Evolutionary conservation across 495 filamentous ascomycete genomes (phyloP), one percentile per base, ranked within the genome.

Genomic region (Hypomontagnella submonticulosa): DNA sequence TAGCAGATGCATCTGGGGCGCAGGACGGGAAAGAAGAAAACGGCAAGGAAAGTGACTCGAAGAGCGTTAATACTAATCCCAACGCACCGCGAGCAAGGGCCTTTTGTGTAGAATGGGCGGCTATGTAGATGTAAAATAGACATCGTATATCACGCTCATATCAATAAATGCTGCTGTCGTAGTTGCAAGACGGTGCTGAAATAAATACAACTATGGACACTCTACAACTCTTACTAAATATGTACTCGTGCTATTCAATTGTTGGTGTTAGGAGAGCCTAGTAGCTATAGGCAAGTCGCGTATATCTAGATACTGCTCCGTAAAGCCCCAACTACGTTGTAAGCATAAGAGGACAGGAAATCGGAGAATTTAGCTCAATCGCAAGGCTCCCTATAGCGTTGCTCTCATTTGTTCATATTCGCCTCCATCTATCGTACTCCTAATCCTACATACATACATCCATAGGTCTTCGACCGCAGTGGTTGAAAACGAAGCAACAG

Each of bases 61-160:
- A 49, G 16, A 38, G 10, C 2, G 7, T 67, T 64, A 18, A 34
- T 8, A 46, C 47, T 12, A 68, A 65, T 19, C 64, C 64, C 4
- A 55, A 59, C 2, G 68, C 68, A 19, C 68, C 68, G 44, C 47
- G 27, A 12, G 86, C 90, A 4, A 83, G 90, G 46, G 83, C 87
- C 0, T 94, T 93, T 71, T 90, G 86, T 69, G 83, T 94, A 63
- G 91, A 94, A 72, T 94, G 91, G 91, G 90, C 88, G 41, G 90
- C 89, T 20, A 93, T 94, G 89, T 94, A 80, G 66, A 34, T 42
- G 33, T 15, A 34, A n/a, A n/a, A n/a, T n/a, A n/a, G n/a, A n/a
- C n/a, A n/a, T n/a, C n/a, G n/a, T n/a, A n/a, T n/a, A n/a, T n/a
- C n/a, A n/a, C n/a, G n/a, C n/a, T n/a, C n/a, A n/a, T n/a, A n/a